phyloP scores from a whole-genome alignment of 192 early-diverging fungal genomes.

The Entrophospora sp. region DNA sequence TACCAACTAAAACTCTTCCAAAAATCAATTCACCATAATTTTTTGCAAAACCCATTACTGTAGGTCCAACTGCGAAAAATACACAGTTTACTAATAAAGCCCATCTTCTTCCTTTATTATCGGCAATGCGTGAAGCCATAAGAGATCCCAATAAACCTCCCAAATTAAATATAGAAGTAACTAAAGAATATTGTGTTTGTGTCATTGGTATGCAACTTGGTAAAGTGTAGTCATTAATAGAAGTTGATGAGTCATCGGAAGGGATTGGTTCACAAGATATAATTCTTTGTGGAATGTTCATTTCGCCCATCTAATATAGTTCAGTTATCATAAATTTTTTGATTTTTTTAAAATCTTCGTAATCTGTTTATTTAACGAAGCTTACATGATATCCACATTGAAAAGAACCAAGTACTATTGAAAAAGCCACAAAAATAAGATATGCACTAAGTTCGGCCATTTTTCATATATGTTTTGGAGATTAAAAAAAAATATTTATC shows the following conservation, averaged over 20 bases:
- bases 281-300: slow-evolving; percentile 46
- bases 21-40: slow-evolving; percentile 37
- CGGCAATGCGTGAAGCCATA: slow-evolving; percentile 51
- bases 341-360: neutral
- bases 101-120: slow-evolving; percentile 58
- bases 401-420: slow-evolving; percentile 39
- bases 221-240: slow-evolving; percentile 24
- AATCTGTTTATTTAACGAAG: neutral
- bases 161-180: slow-evolving; percentile 50
- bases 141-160: slow-evolving; percentile 74
- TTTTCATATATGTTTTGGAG: too few species aligned
- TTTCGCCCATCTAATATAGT: slow-evolving; percentile 44
- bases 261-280: slow-evolving; percentile 35
- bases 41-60: slow-evolving; percentile 51
- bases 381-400: slow-evolving; percentile 47
- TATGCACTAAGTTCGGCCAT: slow-evolving; percentile 29
- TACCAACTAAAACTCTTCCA: slow-evolving; percentile 67
- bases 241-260: neutral
- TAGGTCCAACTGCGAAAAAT: slow-evolving; percentile 51
- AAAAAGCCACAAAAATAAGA: slow-evolving; percentile 32
- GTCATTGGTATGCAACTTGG: slow-evolving; percentile 66
- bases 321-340: neutral
- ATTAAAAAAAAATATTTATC: too few species aligned
- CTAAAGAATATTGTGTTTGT: slow-evolving; percentile 45
- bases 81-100: slow-evolving; percentile 61